Evolutionary conservation across 2,329 filamentous ascomycete genomes (phyloP), one percentile per base, ranked within the genome.

Genomic region (Fusarium mundagurra): DNA sequence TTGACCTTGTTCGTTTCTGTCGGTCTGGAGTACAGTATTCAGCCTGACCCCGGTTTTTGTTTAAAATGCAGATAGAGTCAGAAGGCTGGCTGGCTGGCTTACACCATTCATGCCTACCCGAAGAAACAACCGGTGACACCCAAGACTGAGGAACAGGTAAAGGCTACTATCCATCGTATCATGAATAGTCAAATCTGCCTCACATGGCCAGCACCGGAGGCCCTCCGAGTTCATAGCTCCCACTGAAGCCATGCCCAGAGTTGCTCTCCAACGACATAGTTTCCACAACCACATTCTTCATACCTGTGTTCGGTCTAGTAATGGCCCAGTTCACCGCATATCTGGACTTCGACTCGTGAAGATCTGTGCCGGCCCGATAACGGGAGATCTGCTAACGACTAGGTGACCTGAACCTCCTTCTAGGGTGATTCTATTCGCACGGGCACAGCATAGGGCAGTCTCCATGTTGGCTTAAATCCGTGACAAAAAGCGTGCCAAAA

Each of bases 241-340:
- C 44, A 61, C 38, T 44, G 41, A 71, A 48, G n/a, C 36, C 38
- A 55, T 71, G 31, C 38, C 39, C 22, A 48, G 17, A 60, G 45
- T 44, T 54, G 36, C 36, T 27, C 22, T 44, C 43, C 38, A 53
- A 65, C n/a, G 29, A n/a, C 24, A 39, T 61, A n/a, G 27, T 31
- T 44, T n/a, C 45, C 9, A 39, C 58, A 33, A 39, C 34, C 24
- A 18, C 11, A n/a, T 41, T 53, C 31, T 54, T 47, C 36, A 57
- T 43, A 34, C 33, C 34, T 63, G 45, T 64, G 51, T 66, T 60
- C 62, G 65, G 27, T 47, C 36, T 50, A 69, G 61, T 64, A 64
- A 69, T 75, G 69, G 43, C 58, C 43, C 60, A 45, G 61, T 69
- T 78, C 77, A 78, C 76, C 75, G 77, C 75, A 78, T 70, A 76